Conservation (phyloP, 2,329 filamentous ascomycete genomes). For the Penicillium sp. region DNA sequence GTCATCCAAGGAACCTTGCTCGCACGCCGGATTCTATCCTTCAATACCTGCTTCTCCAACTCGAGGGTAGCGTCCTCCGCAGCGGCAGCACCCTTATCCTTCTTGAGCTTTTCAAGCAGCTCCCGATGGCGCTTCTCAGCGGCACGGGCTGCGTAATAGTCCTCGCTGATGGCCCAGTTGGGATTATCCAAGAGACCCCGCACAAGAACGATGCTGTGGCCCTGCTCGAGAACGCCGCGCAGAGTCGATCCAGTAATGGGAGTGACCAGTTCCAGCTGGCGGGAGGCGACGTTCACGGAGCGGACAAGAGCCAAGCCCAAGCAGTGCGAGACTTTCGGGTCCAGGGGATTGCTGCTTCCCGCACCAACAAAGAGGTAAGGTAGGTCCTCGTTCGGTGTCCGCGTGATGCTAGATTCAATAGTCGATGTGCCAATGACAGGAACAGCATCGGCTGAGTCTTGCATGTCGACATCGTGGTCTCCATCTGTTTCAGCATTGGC, state of each 20-base stretch:
- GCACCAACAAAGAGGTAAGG: constrained; percentile 44
- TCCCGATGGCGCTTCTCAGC: constrained; percentile 28
- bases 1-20: constrained; percentile 37
- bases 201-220: constrained; percentile 41
- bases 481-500: no score
- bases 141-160: constrained; percentile 34
- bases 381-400: constrained; percentile 40
- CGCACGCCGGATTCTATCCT: constrained; percentile 21
- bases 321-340: constrained; percentile 42
- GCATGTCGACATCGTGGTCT: constrained; percentile 12
- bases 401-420: constrained; percentile 33
- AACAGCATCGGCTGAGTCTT: constrained; percentile 10
- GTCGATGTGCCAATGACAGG: no score
- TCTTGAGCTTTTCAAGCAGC: no score
- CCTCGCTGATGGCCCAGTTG: constrained; percentile 40
- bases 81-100: no score
- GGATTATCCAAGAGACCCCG: constrained; percentile 40
- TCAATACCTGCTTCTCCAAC: no score
- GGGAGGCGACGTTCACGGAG: constrained; percentile 32
- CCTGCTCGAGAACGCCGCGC: constrained; percentile 29
- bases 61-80: no score
- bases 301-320: constrained; percentile 45
- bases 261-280: constrained; percentile 43
- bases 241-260: constrained; percentile 38
- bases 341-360: constrained; percentile 36